Conservation (phyloP, 2,329 filamentous ascomycete genomes). For the Beauveria australis region DNA sequence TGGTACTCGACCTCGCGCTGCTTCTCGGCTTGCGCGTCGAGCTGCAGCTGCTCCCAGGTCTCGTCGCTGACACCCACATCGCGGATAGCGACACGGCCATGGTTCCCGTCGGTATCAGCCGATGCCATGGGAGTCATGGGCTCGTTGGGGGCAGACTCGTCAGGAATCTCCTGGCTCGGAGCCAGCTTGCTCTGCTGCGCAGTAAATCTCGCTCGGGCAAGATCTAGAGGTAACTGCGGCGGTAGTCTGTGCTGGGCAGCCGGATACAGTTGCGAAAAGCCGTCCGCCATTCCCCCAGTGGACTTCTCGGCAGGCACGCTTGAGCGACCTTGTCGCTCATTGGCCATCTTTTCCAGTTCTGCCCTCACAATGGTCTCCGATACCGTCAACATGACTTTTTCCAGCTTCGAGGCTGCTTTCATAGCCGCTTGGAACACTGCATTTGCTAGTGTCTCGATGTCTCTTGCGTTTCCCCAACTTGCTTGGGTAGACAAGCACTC, state of each 20-base stretch:
- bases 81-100: slow-evolving; percentile 21
- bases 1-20: slow-evolving; percentile 30
- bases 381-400: not conserved
- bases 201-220: not conserved
- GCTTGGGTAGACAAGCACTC: not conserved
- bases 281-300: not conserved
- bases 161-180: too few relatives aligned
- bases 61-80: slow-evolving; percentile 52
- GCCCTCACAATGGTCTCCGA: not conserved
- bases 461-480: not conserved
- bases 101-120: slow-evolving; percentile 16
- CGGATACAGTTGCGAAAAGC: not conserved
- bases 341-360: not conserved
- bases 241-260: not conserved
- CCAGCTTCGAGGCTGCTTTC: not conserved
- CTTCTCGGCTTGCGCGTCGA: slow-evolving; percentile 34
- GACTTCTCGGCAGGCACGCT: not conserved
- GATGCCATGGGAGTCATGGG: too few relatives aligned
- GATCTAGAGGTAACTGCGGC: not conserved
- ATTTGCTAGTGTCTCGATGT: not conserved
- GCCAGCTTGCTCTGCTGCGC: not conserved
- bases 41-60: slow-evolving; percentile 52
- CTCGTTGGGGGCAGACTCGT: not conserved
- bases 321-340: not conserved
- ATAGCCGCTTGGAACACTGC: not conserved